Percentiles rank a stretch among this genome's conserved stretches.
Conservation (phyloP, 768 basidiomycete genomes). For the Naganishia kalamii region DNA sequence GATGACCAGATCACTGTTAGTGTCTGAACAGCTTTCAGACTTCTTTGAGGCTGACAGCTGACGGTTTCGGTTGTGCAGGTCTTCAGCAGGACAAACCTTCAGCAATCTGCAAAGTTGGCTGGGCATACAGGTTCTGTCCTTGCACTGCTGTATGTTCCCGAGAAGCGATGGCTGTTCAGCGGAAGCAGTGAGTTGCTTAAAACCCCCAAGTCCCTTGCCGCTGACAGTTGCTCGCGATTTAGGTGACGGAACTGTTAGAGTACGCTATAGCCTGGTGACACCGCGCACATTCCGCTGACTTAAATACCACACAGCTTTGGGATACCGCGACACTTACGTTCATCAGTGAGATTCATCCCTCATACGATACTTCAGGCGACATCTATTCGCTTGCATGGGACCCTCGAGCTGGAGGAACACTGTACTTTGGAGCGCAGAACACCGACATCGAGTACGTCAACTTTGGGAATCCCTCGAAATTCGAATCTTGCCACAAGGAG, state of each 20-base stretch:
- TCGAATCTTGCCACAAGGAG: background rate
- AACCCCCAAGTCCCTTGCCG: background rate
- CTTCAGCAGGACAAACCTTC: constrained; percentile 70
- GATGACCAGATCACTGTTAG: constrained; percentile 63
- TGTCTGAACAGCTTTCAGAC: constrained; percentile 4
- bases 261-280: constrained; percentile 39
- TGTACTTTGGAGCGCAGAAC: constrained; percentile 86
- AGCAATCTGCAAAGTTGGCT: constrained; percentile 60
- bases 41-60: background rate
- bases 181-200: constrained; percentile 60
- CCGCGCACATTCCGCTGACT: background rate
- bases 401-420: constrained; percentile 55
- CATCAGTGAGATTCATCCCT: constrained; percentile 69
- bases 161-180: constrained; percentile 80
- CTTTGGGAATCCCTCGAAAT: constrained; percentile 47
- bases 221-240: background rate
- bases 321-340: constrained; percentile 61
- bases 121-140: constrained; percentile 83
- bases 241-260: constrained; percentile 85
- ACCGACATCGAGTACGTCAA: constrained; percentile 86
- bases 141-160: constrained; percentile 66
- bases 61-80: constrained; percentile 54
- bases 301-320: constrained; percentile 60
- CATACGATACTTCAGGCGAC: constrained; percentile 77
- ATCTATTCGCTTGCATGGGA: constrained; percentile 80